Base-by-base conservation (phyloP, 805 yeast genomes). In the Nakazawaea ishiwadae region DNA sequence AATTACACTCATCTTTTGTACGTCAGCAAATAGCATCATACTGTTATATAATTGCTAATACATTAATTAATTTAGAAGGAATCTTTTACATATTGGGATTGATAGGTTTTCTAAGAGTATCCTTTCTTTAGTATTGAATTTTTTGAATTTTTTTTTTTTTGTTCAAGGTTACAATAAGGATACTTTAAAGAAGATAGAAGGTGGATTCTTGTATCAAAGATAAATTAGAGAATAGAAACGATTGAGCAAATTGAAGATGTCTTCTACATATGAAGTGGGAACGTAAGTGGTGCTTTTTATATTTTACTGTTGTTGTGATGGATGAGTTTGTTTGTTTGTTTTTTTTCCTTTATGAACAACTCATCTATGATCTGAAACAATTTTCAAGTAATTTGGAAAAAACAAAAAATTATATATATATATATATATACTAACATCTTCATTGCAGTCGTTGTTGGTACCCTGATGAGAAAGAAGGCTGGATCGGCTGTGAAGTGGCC, bases 361-460 rank as follows among this genome's bases (percentile, higher is more conserved):
- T 29, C 17, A 15, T 29, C 14, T 29, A 29, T 14, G 31, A n/a
- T n/a, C n/a, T n/a, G n/a, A n/a, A n/a, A n/a, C 20, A 16, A 15
- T 31, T 23, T 23, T 23, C 10, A 23, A 23, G 10, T 10, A 23
- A 23, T 8, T 7, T 8, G 7, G 26, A 23, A 10, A 10, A 23
- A 23, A 7, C 7, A 8, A 10, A 23, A 23, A 23, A 23, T 23
- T 23, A 23, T 23, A 23, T 7, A 23, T 8, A 23, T 7, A 23
- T 23, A 23, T 10, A 10, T 16, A 12, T 9, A 28, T 36, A 36
- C 39, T 27, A 15, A 20, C 32, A 19, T 17, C 3, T 5, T 8
- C 11, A n/a, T 15, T 71, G 72, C 42, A 77, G 83, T 55, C 81
- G 85, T 51, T 84, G 91, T 65, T 85, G 95, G 95, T 75, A 78